Evolutionary conservation across 352 stramenopile species (phyloP), one percentile per base, ranked within the genome.

Genomic region (Peronospora farinosa): DNA sequence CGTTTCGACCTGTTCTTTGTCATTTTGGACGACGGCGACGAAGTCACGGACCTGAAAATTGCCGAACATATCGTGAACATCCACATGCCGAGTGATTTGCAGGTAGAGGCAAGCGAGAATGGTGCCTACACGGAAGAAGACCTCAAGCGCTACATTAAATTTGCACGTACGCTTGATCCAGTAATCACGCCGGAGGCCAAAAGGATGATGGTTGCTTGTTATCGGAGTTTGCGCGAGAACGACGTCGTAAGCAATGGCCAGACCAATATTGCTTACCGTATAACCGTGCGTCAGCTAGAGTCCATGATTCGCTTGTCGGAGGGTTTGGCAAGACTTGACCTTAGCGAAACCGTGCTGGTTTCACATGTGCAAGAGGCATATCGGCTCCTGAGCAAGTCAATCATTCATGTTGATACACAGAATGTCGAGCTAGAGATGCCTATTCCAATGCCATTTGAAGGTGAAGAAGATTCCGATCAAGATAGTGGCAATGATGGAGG

Each of bases 1-100:
- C 90, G 97, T 44, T 99, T 99, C 63, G 97, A 99, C 71, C 69
- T 99, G 28, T 98, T 99, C 56, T 99, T 99, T 78, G 93, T 99
- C 30, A 86, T 93, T 37, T 54, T 98, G n/a, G 97, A 99, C 71
- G 96, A 99, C 57, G 97, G 94, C 51, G 94, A 99, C 51, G 93
- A 98, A 43, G 68, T 79, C 5, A 84, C 85, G 1, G 97, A 99
- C 75, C 76, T 81, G 15, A 88, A 85, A 39, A 98, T 99, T 48
- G 96, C 96, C 8, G 72, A 96, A 44, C 96, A 99, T 66, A 98
- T 99, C 57, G 80, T 99, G 5, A 93, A 97, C 40, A 85, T 98
- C 7, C 96, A 99, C 72, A 91, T 66, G 57, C 79, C 70, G 53
- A 63, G 43, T 31, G 80, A 85, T 31, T 33, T 87, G 17, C 73